Evolutionary conservation across 2,329 filamentous ascomycete genomes (phyloP), one percentile per base, ranked within the genome.

Genomic region (Stagonosporopsis tanaceti): DNA sequence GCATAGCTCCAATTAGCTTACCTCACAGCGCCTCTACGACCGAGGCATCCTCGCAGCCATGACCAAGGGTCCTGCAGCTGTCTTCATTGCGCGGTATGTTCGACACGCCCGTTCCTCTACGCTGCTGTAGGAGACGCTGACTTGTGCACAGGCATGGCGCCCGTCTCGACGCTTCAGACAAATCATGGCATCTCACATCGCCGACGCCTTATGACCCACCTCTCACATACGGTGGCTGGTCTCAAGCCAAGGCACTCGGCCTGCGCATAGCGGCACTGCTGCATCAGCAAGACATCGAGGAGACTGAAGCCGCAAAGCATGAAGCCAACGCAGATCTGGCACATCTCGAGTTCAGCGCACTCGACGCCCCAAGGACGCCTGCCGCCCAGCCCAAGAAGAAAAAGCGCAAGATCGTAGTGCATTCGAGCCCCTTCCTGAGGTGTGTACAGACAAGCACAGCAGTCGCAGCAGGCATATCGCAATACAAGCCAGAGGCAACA

Each of bases 151-250:
- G 95, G 78, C 95, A 99, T 77, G 95, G 95, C 71, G 91, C 93
- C 68, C 90, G 95, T 66, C 89, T 99, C 56, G 95, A 99, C 76
- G 92, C 92, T 53, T 93, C 93, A 61, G 93, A 99, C 82, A 93
- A 93, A 75, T 87, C 92, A 76, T 99, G 95, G 95, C 92, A 97
- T 76, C 84, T 97, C 52, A 90, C 91, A 28, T 97, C 95, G 6
- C 91, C 93, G 1, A 93, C 92, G 6, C 95, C 95, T 2, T 99
- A 98, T 81, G 94, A 99, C 65, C 92, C 95, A 64, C 95, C 95
- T 47, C 83, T 99, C 56, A 97, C 93, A 2, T 98, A 97, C 73
- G 91, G 92, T 66, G 95, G 95, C 63, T 97, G 95, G 90, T 86
- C 89, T 14, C 95, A 98, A 77, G 89, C 91, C 51, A 88, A 90